Base-by-base conservation (phyloP, 2,329 filamentous ascomycete species). In the Pseudocercospora fuligena region DNA sequence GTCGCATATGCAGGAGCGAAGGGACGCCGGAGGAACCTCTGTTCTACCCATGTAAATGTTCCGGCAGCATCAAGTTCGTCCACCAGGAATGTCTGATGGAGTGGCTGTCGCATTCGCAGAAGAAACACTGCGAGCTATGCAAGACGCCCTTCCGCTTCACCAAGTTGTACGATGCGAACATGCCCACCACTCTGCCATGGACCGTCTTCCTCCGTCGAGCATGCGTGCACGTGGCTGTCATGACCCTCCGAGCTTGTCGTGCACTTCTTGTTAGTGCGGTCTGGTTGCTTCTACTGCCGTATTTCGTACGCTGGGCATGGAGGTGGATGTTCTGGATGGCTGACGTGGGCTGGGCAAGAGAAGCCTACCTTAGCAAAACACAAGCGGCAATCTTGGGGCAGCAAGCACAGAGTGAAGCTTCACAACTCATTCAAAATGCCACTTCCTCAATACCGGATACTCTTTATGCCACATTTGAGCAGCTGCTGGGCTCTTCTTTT, bases 101-200 rank as follows among this genome's bases (percentile, higher is more conserved):
- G 81, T 99, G 95, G 95, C 85, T 99, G 23, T 94, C 93, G 59
- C 96, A 99, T 80, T 98, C 95, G 1, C 94, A 99, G 79, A 99
- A 99, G 87, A 98, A 98, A 80, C 92, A 99, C 83, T 99, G 96
- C 85, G 95, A 99, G 83, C 89, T 99, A 40, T 99, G 95, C 88
- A 99, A 99, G 83, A 99, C 95, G 2, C 90, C 94, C 0, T 99
- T 98, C 77, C 92, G 93, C 67, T 99, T 99, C 83, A 99, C 95
- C 61, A 99, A 99, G 81, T 87, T 99, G 46, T 99, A 99, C 82
- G 90, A 94, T 68, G 93, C 93, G 3, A 88, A 94, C 76, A 99
- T 99, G 95, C 96, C 95, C 1, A 87, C 88, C 69, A 88, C 87
- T 12, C 86, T 99, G 14, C 95, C 96, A 0, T 86, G 90, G 47